These are phyloP conservation scores for Plasmodium coatneyi DNA, from an alignment of 169 alveolate species.

Conservation along the genomic window DNA sequence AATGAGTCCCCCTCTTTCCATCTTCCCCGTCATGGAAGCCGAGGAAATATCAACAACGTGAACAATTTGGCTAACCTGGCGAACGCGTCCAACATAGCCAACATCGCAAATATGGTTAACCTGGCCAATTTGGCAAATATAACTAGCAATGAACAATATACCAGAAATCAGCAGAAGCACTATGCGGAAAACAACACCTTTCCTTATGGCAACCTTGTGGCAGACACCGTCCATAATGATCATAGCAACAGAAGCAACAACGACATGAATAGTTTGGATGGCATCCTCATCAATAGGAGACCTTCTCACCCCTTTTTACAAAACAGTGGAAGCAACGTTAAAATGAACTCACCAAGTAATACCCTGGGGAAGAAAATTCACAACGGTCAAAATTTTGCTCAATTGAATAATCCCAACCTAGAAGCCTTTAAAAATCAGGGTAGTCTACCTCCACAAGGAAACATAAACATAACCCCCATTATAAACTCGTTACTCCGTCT, in stretches of 20 bases:
- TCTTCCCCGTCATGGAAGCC: background rate
- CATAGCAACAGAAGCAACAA: background rate
- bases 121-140: background rate
- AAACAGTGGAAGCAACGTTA: background rate
- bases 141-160: background rate
- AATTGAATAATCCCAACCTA: background rate
- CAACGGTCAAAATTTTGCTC: background rate
- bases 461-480: constrained; percentile 62
- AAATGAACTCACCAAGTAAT: background rate
- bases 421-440: background rate
- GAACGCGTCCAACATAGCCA: background rate
- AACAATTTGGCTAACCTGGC: background rate
- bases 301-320: background rate
- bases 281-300: background rate
- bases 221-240: background rate
- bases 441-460: background rate
- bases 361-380: background rate
- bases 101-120: background rate
- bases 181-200: background rate
- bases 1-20: constrained; percentile 12
- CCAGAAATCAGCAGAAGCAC: background rate
- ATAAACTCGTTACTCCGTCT: constrained; percentile 46
- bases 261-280: background rate
- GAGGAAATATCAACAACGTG: background rate
- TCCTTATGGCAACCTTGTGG: background rate